Evolutionary conservation across 768 basidiomycete genomes (phyloP), one percentile per base, ranked within the genome.

Genomic region (Hygrophoropsis aurantiaca): DNA sequence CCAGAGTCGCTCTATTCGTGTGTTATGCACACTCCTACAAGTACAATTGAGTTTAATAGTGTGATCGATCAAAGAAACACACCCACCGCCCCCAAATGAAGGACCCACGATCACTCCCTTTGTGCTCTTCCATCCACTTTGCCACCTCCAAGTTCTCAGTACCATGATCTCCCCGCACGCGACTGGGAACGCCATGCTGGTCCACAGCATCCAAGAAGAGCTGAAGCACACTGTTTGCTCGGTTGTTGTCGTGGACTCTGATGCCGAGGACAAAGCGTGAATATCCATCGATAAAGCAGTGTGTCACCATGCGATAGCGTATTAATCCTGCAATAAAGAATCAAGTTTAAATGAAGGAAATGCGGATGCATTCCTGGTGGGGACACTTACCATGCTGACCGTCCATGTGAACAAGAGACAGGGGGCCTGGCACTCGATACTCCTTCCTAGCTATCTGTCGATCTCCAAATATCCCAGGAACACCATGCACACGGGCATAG

Each of bases 21-120:
- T 69, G 40, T 73, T 75, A 47, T 74, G 66, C 11, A 74, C 66
- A 55, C 66, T 69, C 38, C 70, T 72, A n/a, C n/a, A n/a, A n/a
- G n/a, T n/a, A n/a, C n/a, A n/a, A n/a, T n/a, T n/a, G n/a, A n/a
- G n/a, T n/a, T n/a, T n/a, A n/a, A n/a, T n/a, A n/a, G n/a, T n/a
- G n/a, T n/a, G n/a, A n/a, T n/a, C n/a, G n/a, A n/a, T n/a, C n/a
- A n/a, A n/a, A n/a, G n/a, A n/a, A n/a, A n/a, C n/a, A n/a, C n/a
- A n/a, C n/a, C n/a, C n/a, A n/a, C n/a, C n/a, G n/a, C n/a, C n/a
- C n/a, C n/a, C n/a, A n/a, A n/a, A 72, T 72, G 38, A 70, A 73
- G 3, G 68, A 70, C 3, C 66, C 62, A 3, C 46, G 5, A 5
- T 44, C 49, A 10, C 24, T 36, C 13, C 60, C 60, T 25, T 18